These are phyloP conservation scores for Ophiostoma himal-ulmi DNA, from an alignment of 2,329 filamentous ascomycete genomes.

Conservation along the genomic window DNA sequence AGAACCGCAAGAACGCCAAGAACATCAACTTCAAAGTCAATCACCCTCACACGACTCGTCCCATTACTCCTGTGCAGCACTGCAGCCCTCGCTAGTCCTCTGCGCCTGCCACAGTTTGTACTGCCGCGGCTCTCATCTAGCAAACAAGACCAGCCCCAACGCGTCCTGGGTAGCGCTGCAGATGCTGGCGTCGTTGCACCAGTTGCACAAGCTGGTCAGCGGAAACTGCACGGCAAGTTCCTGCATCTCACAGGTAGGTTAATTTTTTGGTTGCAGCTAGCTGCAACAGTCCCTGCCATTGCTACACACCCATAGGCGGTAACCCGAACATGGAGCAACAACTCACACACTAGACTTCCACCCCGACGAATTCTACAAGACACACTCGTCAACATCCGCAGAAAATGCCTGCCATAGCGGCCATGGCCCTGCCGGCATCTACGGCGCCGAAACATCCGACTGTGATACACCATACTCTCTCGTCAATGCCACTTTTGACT, in stretches of 20 bases:
- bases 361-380: slow-evolving; percentile 80
- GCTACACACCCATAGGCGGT: neutral
- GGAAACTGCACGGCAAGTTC: slow-evolving; percentile 65
- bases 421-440: slow-evolving; percentile 68
- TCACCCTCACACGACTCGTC: slow-evolving; percentile 1
- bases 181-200: slow-evolving; percentile 16
- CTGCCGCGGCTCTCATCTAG: slow-evolving; percentile 15
- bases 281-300: no score
- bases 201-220: slow-evolving; percentile 29
- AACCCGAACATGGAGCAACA: no score
- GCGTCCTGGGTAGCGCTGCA: slow-evolving; percentile 21
- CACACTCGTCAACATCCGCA: slow-evolving; percentile 64
- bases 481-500: slow-evolving; percentile 82
- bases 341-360: slow-evolving; percentile 65
- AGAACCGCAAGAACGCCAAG: neutral
- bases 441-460: slow-evolving; percentile 78
- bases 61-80: slow-evolving; percentile 29
- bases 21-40: neutral
- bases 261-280: neutral
- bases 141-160: slow-evolving; percentile 20
- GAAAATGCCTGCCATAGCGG: slow-evolving; percentile 72
- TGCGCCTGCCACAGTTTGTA: slow-evolving; percentile 19
- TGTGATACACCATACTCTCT: slow-evolving; percentile 81
- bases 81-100: slow-evolving; percentile 30
- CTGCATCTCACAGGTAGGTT: slow-evolving; percentile 78